Conservation (phyloP, 2,329 filamentous ascomycete species). For the Penicillium sp. region DNA sequence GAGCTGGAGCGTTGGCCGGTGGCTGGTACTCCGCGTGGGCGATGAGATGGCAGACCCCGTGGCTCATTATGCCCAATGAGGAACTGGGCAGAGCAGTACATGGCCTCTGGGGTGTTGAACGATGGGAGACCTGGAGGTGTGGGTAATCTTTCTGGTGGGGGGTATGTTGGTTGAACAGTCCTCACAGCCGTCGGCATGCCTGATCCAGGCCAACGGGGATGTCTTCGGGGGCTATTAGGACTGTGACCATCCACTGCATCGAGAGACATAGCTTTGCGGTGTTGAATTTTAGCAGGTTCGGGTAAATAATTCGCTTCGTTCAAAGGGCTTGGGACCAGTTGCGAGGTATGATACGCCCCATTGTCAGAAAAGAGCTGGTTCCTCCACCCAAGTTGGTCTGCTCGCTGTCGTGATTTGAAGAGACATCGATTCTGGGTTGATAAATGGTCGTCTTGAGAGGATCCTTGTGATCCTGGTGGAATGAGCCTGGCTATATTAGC, state of each 20-base stretch:
- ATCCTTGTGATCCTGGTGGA: constrained; percentile 9
- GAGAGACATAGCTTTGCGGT: constrained; percentile 28
- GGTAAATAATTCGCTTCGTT: not conserved
- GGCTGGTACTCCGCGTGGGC: not conserved
- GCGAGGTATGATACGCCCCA: not conserved
- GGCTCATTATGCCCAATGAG: constrained; percentile 7
- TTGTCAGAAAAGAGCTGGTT: constrained; percentile 16
- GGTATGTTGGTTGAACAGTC: constrained; percentile 33
- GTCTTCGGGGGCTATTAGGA: not conserved
- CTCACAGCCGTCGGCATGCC: constrained; percentile 26
- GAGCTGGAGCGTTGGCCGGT: constrained; percentile 12
- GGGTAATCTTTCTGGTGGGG: constrained; percentile 39
- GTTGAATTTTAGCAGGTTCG: not conserved
- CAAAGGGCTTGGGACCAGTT: not conserved
- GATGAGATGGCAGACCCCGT: constrained; percentile 2
- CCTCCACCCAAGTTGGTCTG: constrained; percentile 21
- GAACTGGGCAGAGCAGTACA: constrained; percentile 32
- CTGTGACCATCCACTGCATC: constrained; percentile 18
- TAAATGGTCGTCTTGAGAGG: constrained; percentile 10
- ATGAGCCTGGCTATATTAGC: constrained; percentile 32
- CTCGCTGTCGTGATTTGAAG: not conserved
- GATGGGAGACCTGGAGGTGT: constrained; percentile 48
- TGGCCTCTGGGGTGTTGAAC: constrained; percentile 43
- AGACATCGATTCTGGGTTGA: not conserved
- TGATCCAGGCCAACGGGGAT: constrained; percentile 24